phyloP scores from a whole-genome alignment of 805 yeast genomes.

The Candida ovalis region DNA sequence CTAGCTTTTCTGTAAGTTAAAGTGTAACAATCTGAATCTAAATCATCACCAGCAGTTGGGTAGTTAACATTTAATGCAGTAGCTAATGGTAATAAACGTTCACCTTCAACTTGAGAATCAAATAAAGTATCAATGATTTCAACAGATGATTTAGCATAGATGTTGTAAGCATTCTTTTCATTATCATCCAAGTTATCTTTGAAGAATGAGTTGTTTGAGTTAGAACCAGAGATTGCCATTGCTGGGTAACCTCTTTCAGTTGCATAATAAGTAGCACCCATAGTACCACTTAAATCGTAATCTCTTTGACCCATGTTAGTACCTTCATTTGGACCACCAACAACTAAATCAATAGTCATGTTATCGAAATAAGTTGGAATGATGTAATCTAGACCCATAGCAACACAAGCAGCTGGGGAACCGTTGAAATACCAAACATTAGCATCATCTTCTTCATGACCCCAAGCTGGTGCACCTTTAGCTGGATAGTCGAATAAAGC shows the following conservation, averaged over 20 bases:
- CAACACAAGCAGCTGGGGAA: constrained; percentile 51
- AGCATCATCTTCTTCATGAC: constrained; percentile 40
- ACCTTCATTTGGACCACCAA: constrained; percentile 54
- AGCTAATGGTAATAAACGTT: constrained; percentile 38
- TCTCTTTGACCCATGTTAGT: constrained; percentile 41
- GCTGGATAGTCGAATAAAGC: constrained; percentile 47
- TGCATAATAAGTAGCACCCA: constrained; percentile 47
- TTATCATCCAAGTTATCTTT: constrained; percentile 42
- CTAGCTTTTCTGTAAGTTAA: constrained; percentile 44
- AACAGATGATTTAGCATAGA: constrained; percentile 39
- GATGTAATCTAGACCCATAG: constrained; percentile 45
- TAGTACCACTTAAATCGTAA: constrained; percentile 46
- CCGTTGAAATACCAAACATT: constrained; percentile 54
- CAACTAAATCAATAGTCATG: constrained; percentile 43
- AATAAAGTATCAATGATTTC: constrained; percentile 38
- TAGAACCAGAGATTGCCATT: constrained; percentile 50
- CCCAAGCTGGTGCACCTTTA: constrained; percentile 53
- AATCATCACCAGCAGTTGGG: constrained; percentile 42
- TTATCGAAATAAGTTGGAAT: constrained; percentile 43
- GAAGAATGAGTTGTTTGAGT: constrained; percentile 45
- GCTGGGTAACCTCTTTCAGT: constrained; percentile 47
- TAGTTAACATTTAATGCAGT: constrained; percentile 47
- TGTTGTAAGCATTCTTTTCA: constrained; percentile 39
- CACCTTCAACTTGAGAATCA: constrained; percentile 34
- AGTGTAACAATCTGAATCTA: constrained; percentile 33